A percentile compares a stretch with the other conserved stretches of the same genome.
phyloP scores from a whole-genome alignment of 2,329 filamentous ascomycete genomes.

The Colletotrichum sp. region DNA sequence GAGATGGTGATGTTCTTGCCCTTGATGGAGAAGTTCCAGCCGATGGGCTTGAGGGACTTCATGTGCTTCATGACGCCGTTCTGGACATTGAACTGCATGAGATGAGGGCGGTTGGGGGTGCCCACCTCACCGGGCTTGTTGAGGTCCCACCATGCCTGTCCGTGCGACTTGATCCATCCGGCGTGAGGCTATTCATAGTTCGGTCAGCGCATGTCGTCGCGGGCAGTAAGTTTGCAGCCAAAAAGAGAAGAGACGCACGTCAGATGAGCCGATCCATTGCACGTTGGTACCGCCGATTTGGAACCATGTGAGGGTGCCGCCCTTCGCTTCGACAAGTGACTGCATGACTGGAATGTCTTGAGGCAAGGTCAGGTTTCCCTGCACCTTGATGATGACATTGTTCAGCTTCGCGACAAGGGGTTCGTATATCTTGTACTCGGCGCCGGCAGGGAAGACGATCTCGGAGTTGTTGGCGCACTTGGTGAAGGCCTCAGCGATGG shows the following conservation, averaged over 20 bases:
- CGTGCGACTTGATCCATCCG: constrained; percentile 51
- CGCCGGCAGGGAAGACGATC: constrained; percentile 42
- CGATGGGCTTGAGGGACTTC: constrained; percentile 48
- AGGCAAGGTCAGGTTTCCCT: constrained; percentile 48
- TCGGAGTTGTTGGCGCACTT: constrained; percentile 36
- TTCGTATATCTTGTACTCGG: constrained; percentile 46
- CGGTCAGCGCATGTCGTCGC: not conserved
- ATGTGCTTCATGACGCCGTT: constrained; percentile 40
- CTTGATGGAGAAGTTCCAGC: constrained; percentile 43
- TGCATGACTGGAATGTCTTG: constrained; percentile 42
- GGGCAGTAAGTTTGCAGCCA: not conserved
- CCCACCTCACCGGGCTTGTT: constrained; percentile 43
- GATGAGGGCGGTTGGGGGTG: constrained; percentile 41
- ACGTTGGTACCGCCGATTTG: constrained; percentile 36
- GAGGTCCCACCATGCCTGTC: constrained; percentile 50
- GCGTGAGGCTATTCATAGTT: constrained; percentile 15
- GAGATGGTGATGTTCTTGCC: constrained; percentile 44
- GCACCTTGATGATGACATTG: constrained; percentile 45
- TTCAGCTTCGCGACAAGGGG: constrained; percentile 42
- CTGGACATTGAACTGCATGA: constrained; percentile 41
- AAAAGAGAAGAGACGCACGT: constrained; percentile 27
- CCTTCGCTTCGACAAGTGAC: constrained; percentile 35
- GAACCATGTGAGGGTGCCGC: constrained; percentile 40
- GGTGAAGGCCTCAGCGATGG: constrained; percentile 39
- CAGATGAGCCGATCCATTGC: constrained; percentile 35